Percentiles rank a stretch among this genome's conserved stretches.
phyloP scores from a whole-genome alignment of 2,329 filamentous ascomycete species.

The Calonectria pauciramosa region DNA sequence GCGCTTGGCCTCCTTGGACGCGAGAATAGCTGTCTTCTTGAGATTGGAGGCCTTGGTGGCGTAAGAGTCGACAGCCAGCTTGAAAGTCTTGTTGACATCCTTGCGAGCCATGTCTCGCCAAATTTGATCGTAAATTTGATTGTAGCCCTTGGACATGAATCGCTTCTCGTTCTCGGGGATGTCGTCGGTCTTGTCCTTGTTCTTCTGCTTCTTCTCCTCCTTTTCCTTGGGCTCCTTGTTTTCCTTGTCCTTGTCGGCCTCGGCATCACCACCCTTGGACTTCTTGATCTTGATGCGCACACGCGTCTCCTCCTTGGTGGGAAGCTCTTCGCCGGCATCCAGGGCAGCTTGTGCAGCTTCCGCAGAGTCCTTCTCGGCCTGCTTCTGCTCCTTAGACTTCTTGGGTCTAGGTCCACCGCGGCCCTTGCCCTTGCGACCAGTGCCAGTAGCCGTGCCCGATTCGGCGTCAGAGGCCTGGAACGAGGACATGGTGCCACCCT shows the following conservation, averaged over 20 bases:
- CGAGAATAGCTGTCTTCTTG: constrained; percentile 96
- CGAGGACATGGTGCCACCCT: constrained; percentile 87
- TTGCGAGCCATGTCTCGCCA: constrained; percentile 95
- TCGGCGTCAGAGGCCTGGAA: constrained; percentile 79
- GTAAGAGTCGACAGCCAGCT: constrained; percentile 88
- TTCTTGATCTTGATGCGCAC: constrained; percentile 76
- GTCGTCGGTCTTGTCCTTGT: constrained; percentile 65
- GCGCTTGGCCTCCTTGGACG: constrained; percentile 95
- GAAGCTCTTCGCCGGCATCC: constrained; percentile 81
- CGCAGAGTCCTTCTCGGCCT: constrained; percentile 84
- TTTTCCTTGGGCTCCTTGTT: constrained; percentile 66
- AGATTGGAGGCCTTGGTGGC: constrained; percentile 93
- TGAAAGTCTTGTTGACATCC: constrained; percentile 92
- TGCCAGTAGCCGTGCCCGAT: constrained; percentile 56
- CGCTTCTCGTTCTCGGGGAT: constrained; percentile 70
- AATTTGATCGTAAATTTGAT: constrained; percentile 97
- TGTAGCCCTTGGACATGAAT: constrained; percentile 92
- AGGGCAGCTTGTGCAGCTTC: constrained; percentile 89
- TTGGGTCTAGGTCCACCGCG: constrained; percentile 79
- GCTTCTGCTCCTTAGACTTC: constrained; percentile 91
- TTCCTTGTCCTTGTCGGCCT: constrained; percentile 60
- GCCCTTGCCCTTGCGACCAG: constrained; percentile 59
- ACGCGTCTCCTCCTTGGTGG: constrained; percentile 69
- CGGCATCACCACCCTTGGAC: constrained; percentile 57
- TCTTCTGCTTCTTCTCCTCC: constrained; percentile 53